Percentiles rank a stretch among this genome's conserved stretches.
Conservation (phyloP, 352 stramenopile species). For the Phytophthora citricola region DNA sequence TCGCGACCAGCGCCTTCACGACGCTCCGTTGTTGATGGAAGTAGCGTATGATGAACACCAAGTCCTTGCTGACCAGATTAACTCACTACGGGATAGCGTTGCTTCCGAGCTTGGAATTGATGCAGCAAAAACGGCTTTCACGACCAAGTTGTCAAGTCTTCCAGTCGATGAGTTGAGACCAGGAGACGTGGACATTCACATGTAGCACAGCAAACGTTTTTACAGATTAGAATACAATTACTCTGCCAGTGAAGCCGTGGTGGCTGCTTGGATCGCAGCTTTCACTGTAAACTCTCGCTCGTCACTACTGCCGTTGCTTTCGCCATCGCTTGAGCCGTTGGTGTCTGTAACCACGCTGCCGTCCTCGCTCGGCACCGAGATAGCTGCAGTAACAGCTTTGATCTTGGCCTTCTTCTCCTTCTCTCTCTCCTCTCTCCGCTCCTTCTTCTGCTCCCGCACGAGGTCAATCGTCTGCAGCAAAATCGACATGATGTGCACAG, state of each 20-base stretch:
- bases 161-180: conserved; percentile 22
- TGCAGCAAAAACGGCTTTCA: neutral
- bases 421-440: conserved; percentile 32
- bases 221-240: conserved; percentile 34
- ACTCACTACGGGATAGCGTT: conserved; percentile 11
- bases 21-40: conserved; percentile 64
- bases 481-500: conserved; percentile 94
- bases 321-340: conserved; percentile 34
- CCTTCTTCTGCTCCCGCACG: conserved; percentile 43
- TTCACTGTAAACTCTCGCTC: conserved; percentile 62
- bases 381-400: conserved; percentile 20
- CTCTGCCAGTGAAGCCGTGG: conserved; percentile 33
- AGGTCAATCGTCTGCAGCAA: conserved; percentile 82
- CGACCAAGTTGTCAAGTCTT: conserved; percentile 7
- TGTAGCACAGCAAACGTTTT: neutral
- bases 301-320: conserved; percentile 39
- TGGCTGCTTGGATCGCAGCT: conserved; percentile 72
- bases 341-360: conserved; percentile 29
- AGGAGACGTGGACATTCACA: conserved; percentile 20
- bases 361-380: conserved; percentile 24
- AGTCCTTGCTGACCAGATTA: conserved; percentile 31
- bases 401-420: conserved; percentile 30
- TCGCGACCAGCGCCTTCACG: conserved; percentile 66
- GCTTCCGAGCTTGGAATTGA: conserved; percentile 26
- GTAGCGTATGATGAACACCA: conserved; percentile 60